A percentile compares a stretch with the other conserved stretches of the same genome.
These are phyloP conservation scores for Pharnaceum exiguum DNA, from an alignment of 148 eudicot species.

Conservation along the genomic window DNA sequence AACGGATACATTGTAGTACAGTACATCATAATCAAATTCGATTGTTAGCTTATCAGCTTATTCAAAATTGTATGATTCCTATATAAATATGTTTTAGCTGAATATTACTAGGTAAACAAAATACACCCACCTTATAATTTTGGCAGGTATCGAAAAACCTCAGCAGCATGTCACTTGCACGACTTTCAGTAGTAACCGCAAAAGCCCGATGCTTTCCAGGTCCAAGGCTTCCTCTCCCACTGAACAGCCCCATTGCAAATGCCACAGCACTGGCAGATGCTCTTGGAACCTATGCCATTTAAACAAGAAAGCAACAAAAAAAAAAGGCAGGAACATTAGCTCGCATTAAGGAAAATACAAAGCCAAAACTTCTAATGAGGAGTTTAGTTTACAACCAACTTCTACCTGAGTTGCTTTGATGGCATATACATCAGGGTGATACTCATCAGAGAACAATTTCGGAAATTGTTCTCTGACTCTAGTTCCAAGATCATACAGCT, in stretches of 20 bases:
- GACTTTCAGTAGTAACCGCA: slow-evolving; percentile 88
- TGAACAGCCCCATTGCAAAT: slow-evolving; percentile 91
- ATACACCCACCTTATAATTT: slow-evolving; percentile 69
- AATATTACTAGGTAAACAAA: background rate
- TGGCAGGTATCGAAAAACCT: slow-evolving; percentile 95
- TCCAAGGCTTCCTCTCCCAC: slow-evolving; percentile 84
- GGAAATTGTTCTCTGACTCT: slow-evolving; percentile 67
- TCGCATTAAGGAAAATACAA: no score
- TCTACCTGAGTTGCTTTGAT: slow-evolving; percentile 93
- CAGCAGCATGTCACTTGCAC: slow-evolving; percentile 87
- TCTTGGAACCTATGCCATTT: slow-evolving; percentile 62
- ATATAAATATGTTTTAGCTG: no score
- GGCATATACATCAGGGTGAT: slow-evolving; percentile 73
- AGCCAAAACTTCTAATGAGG: background rate
- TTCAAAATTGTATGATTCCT: no score
- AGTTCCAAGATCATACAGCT: slow-evolving; percentile 75
- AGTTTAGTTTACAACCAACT: no score
- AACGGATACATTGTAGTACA: no score
- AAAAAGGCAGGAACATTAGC: background rate
- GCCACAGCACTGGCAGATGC: slow-evolving; percentile 99
- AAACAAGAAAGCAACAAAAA: background rate
- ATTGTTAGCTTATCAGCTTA: no score
- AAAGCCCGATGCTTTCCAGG: slow-evolving; percentile 79
- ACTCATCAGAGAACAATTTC: slow-evolving; percentile 56
- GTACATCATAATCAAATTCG: no score